Base-by-base conservation (phyloP, 176 grass and related monocot species). In the Zizania latifolia region DNA sequence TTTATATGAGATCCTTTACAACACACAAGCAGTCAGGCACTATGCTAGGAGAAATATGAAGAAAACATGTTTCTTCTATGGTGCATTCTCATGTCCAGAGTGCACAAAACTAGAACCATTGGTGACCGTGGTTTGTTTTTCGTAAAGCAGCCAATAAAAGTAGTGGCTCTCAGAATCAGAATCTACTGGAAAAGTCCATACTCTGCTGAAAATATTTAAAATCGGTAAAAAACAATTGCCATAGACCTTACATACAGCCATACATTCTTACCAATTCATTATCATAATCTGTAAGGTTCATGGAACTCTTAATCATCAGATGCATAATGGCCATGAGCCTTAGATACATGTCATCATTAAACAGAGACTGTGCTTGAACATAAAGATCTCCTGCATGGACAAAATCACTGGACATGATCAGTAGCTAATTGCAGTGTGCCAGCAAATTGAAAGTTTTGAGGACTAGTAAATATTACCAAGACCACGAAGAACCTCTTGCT, bases 401-500 rank as follows among this genome's bases (percentile, higher is more conserved):
- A 37, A 51, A 83, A 10, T 53, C 48, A 53, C 2, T 53, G 9
- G 10, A 85, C 62, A 71, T 12, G 3, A 81, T 84, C 79, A 87
- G 54, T 50, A 77, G 27, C 66, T 71, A 51, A 76, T 79, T 58
- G 24, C 30, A 67, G 75, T 30, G 60, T 70, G 74, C 55, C 23
- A 50, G 77, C 57, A 44, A 24, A 27, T 71, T 23, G 13, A 66
- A 73, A 75, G 66, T 7, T 40, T 16, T 36, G 16, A 70, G 75
- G 58, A 56, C 5, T 72, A 66, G 10, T 34, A 57, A 84, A 69
- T 84, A 62, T 88, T 98, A 98, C 95, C 95, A 84, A 98, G 86
- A 83, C 91, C 95, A 73, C 72, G 86, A 69, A 98, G 82, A 62
- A 98, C 90, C 78, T 98, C 95, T 88, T 94, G 95, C 89, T 98